Conservation (phyloP, 192 early-diverging fungal genomes). For the Rhizophagus clarus region DNA sequence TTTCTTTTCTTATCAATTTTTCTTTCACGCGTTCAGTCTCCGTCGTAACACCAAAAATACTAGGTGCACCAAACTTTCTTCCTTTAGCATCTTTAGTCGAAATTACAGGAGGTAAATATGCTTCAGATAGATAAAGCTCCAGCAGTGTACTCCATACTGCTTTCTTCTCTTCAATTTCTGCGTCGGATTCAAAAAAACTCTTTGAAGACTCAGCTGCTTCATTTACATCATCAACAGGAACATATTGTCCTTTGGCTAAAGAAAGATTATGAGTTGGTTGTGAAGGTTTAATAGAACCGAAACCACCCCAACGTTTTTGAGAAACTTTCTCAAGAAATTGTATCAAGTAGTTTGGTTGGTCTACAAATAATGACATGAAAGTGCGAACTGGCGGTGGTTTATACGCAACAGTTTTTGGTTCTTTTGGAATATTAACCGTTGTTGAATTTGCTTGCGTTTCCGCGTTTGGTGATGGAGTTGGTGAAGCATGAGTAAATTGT, state of each 20-base stretch:
- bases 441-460: slow-evolving; percentile 23
- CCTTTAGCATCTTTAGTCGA: slow-evolving; percentile 19
- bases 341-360: slow-evolving; percentile 76
- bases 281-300: slow-evolving; percentile 24
- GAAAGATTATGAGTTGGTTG: slow-evolving; percentile 22
- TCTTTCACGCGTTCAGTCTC: slow-evolving; percentile 36
- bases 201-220: slow-evolving; percentile 36
- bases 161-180: slow-evolving; percentile 65
- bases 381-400: slow-evolving; percentile 56
- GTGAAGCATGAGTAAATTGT: slow-evolving; percentile 27
- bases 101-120: slow-evolving; percentile 29
- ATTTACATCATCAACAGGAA: slow-evolving; percentile 25
- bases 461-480: slow-evolving; percentile 11
- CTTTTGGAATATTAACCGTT: slow-evolving; percentile 11
- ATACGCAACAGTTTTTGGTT: slow-evolving; percentile 37
- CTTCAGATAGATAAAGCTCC: slow-evolving; percentile 74
- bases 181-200: slow-evolving; percentile 17
- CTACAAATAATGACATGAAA: slow-evolving; percentile 91
- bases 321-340: slow-evolving; percentile 86
- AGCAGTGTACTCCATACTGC: slow-evolving; percentile 90
- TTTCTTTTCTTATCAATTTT: slow-evolving; percentile 47
- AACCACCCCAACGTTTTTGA: slow-evolving; percentile 67
- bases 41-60: slow-evolving; percentile 18
- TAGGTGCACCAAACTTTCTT: slow-evolving; percentile 28
- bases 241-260: slow-evolving; percentile 24